phyloP scores from a whole-genome alignment of 2,329 filamentous ascomycete species.

The Aspergillus pseudotamarii region DNA sequence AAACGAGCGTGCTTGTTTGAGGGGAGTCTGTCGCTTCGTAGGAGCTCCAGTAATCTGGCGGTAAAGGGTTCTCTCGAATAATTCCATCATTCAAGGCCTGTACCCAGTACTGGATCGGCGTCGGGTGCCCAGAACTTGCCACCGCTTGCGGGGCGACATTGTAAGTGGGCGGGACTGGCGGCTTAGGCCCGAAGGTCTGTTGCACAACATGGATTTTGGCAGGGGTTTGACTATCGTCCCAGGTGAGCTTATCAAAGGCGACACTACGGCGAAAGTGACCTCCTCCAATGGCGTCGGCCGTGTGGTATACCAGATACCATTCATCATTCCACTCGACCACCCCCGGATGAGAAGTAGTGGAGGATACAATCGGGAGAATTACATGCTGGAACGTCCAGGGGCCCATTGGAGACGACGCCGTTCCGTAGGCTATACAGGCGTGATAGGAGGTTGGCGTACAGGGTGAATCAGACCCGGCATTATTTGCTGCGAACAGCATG shows the following conservation, averaged over 20 bases:
- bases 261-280: conserved; percentile 7
- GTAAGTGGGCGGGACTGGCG: not conserved
- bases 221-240: conserved; percentile 1
- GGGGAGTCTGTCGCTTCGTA: not conserved
- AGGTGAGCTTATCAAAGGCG: conserved; percentile 1
- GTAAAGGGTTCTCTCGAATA: conserved; percentile 4
- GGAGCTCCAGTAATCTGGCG: conserved; percentile 5
- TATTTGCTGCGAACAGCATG: conserved; percentile 8
- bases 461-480: not conserved
- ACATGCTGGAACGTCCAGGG: conserved; percentile 9
- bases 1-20: not conserved
- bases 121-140: not conserved
- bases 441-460: conserved; percentile 10
- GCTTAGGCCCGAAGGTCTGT: not conserved
- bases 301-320: conserved; percentile 9
- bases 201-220: not conserved
- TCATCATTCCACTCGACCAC: not conserved
- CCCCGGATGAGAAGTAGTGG: conserved; percentile 3
- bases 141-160: not conserved
- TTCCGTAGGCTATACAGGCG: conserved; percentile 5
- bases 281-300: conserved; percentile 4
- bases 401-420: conserved; percentile 5
- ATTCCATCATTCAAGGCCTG: conserved; percentile 6
- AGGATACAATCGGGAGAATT: conserved; percentile 8
- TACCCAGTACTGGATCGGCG: conserved; percentile 6